A percentile compares a stretch with the other conserved stretches of the same genome.
phyloP scores from a whole-genome alignment of 2,329 filamentous ascomycete species.

The Seiridium cupressi region DNA sequence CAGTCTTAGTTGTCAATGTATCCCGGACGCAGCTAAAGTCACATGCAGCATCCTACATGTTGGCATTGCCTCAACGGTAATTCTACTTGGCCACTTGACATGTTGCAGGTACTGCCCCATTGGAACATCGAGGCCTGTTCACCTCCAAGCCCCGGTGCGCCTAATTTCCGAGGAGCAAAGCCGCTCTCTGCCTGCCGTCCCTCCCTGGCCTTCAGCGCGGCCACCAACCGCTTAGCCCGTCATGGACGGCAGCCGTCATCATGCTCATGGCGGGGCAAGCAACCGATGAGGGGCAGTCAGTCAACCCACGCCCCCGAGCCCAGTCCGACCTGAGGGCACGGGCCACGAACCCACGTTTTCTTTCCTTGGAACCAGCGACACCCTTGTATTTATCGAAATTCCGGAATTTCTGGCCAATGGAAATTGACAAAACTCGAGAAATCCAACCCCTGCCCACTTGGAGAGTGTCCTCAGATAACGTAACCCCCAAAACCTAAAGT shows the following conservation, averaged over 20 bases:
- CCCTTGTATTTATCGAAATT: constrained; percentile 18
- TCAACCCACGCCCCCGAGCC: not conserved
- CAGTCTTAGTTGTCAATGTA: constrained; percentile 17
- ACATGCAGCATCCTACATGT: constrained; percentile 9
- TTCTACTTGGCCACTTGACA: not conserved
- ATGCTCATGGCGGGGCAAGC: not conserved
- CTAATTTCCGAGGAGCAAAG: no score
- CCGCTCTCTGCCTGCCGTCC: no score
- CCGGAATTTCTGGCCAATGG: constrained; percentile 32
- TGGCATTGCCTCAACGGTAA: not conserved
- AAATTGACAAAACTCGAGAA: constrained; percentile 21
- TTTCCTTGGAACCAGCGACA: not conserved
- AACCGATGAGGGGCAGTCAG: not conserved
- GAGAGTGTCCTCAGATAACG: constrained; percentile 3
- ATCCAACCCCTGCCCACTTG: constrained; percentile 3
- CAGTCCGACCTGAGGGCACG: not conserved
- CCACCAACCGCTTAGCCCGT: no score
- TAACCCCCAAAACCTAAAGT: constrained; percentile 4
- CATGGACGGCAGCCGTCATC: no score
- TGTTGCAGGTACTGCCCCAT: no score
- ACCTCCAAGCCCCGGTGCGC: no score
- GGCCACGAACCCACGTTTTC: not conserved
- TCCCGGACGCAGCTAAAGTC: constrained; percentile 16
- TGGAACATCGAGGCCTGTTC: no score
- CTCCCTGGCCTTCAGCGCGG: no score